phyloP scores from a whole-genome alignment of 164 flowering plant genomes.

The Stephania yunnanensis region DNA sequence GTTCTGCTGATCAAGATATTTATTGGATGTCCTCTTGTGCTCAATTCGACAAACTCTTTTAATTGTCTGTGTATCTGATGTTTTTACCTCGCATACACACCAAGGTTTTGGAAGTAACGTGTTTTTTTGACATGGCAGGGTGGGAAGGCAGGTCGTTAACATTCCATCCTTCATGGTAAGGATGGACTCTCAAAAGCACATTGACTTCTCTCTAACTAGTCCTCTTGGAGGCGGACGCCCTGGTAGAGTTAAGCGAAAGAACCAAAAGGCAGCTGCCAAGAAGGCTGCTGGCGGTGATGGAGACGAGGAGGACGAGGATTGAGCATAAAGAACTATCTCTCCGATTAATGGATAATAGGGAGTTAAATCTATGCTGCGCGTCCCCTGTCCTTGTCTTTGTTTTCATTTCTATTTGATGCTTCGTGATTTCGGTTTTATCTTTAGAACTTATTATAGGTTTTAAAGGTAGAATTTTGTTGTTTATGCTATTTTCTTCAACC shows the following conservation, averaged over 20 bases:
- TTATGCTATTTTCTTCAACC: neutral
- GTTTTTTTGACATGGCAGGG: slow-evolving; percentile 24
- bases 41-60: too few species aligned
- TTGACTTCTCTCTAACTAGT: slow-evolving; percentile 55
- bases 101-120: neutral
- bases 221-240: slow-evolving; percentile 68
- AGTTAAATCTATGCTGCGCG: neutral
- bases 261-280: slow-evolving; percentile 59
- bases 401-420: neutral
- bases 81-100: too few species aligned
- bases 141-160: slow-evolving; percentile 59
- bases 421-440: neutral
- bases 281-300: slow-evolving; percentile 57
- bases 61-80: too few species aligned
- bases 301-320: slow-evolving; percentile 58
- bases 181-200: slow-evolving; percentile 61
- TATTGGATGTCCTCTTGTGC: too few species aligned
- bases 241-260: slow-evolving; percentile 63
- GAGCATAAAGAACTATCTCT: slow-evolving; percentile 3
- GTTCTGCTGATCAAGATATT: too few species aligned
- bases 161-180: slow-evolving; percentile 59
- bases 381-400: neutral
- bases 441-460: neutral
- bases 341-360: neutral
- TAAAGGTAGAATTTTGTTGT: neutral